Conservation (phyloP, 1,284 basidiomycete species). For the Tilletiaria anomala region DNA sequence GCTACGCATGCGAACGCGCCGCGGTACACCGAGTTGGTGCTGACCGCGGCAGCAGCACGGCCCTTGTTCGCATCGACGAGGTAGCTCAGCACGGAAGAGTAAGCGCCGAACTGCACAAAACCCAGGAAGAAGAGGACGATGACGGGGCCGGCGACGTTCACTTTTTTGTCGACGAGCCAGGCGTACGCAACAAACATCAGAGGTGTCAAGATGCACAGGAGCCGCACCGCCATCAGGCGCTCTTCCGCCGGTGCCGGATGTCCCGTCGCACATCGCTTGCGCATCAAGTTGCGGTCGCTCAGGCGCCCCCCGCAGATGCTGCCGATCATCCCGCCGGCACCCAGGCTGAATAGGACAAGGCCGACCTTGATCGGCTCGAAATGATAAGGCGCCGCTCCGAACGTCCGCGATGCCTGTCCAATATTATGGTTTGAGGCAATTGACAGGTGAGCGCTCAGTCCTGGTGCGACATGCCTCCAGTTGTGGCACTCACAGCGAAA, state of each 20-base stretch:
- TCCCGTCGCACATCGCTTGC: too few relatives aligned
- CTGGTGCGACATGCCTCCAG: not conserved
- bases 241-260: not conserved
- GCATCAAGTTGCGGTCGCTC: conserved; percentile 47
- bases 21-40: conserved; percentile 56
- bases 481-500: conserved; percentile 5
- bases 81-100: conserved; percentile 50
- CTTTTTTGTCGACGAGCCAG: conserved; percentile 56
- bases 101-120: conserved; percentile 48
- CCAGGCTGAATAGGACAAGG: conserved; percentile 7
- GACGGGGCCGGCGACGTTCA: conserved; percentile 19
- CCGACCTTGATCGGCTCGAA: conserved; percentile 7
- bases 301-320: conserved; percentile 61
- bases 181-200: conserved; percentile 45
- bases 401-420: too few relatives aligned
- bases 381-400: too few relatives aligned
- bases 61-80: conserved; percentile 56
- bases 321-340: conserved; percentile 51
- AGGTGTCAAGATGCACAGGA: not conserved
- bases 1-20: conserved; percentile 57
- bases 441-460: too few relatives aligned
- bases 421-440: too few relatives aligned
- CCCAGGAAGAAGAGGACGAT: conserved; percentile 18
- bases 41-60: conserved; percentile 54
- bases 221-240: not conserved